Evolutionary conservation across 75 land plant species (phyloP).

Genomic region (Selaginella moellendorffii): DNA sequence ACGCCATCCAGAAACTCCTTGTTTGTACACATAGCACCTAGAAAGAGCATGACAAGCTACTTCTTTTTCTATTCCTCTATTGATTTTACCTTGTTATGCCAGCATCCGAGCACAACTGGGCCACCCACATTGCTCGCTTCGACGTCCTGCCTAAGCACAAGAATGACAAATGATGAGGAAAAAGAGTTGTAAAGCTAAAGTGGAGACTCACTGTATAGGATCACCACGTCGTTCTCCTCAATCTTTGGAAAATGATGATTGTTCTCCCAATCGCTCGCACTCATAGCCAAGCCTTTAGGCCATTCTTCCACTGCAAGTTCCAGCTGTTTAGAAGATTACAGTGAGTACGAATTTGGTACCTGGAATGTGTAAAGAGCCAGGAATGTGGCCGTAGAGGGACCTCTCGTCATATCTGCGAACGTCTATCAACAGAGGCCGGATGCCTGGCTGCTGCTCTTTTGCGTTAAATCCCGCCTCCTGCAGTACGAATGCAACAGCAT

Average conservation of each 20-base stretch:
- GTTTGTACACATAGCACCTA: constrained; percentile 24
- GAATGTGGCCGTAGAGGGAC: constrained; percentile 20
- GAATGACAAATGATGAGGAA: not conserved
- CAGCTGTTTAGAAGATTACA: too few relatives aligned
- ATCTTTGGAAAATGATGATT: constrained; percentile 16
- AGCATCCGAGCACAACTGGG: constrained; percentile 20
- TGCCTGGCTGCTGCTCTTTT: constrained; percentile 2
- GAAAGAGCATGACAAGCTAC: too few relatives aligned
- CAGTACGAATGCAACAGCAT: constrained; percentile 20
- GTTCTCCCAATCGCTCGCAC: constrained; percentile 18
- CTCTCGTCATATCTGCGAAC: constrained; percentile 26
- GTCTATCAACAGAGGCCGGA: constrained; percentile 13
- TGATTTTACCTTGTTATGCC: constrained; percentile 25
- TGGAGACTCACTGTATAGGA: constrained; percentile 16
- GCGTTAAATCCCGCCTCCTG: constrained; percentile 6
- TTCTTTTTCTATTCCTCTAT: too few relatives aligned
- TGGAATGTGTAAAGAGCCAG: constrained; percentile 21
- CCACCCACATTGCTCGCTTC: constrained; percentile 26
- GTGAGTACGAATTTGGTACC: constrained; percentile 16
- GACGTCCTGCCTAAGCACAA: constrained; percentile 15
- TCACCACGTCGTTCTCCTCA: constrained; percentile 15
- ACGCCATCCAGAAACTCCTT: constrained; percentile 23
- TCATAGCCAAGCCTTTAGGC: constrained; percentile 26
- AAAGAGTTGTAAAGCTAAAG: not conserved
- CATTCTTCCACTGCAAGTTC: constrained; percentile 20